Conservation (phyloP, 2,329 filamentous ascomycete genomes). For the Metarhizium humberi region DNA sequence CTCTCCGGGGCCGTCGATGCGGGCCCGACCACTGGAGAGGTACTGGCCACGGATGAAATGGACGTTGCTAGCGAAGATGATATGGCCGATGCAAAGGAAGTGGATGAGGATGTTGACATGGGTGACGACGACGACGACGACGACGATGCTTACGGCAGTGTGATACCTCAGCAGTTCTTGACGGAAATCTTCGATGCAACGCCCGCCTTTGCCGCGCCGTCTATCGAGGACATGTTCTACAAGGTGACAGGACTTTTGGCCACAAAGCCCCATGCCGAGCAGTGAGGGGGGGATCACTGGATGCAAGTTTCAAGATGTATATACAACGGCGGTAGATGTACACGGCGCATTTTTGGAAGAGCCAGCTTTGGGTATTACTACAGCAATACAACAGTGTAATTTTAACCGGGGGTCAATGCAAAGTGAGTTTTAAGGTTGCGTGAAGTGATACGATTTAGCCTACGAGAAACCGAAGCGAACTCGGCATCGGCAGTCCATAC, state of each 20-base stretch:
- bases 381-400: neutral
- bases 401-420: neutral
- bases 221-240: slow-evolving; percentile 68
- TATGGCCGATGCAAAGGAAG: slow-evolving; percentile 27
- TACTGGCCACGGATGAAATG: slow-evolving; percentile 30
- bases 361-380: neutral
- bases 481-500: neutral
- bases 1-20: slow-evolving; percentile 18
- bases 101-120: slow-evolving; percentile 34
- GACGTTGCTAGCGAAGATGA: slow-evolving; percentile 34
- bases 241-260: slow-evolving; percentile 55
- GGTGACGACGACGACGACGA: slow-evolving; percentile 16
- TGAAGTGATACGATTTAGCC: neutral
- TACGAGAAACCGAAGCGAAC: neutral
- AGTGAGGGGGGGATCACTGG: neutral
- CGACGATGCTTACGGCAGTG: slow-evolving; percentile 42
- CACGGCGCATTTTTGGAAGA: neutral
- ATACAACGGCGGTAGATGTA: neutral
- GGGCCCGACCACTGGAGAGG: slow-evolving; percentile 16
- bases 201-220: slow-evolving; percentile 59
- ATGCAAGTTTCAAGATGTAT: neutral
- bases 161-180: slow-evolving; percentile 60
- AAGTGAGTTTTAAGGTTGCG: neutral
- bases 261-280: slow-evolving; percentile 28
- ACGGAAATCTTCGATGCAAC: slow-evolving; percentile 62